Percentiles rank a stretch among this genome's conserved stretches.
phyloP scores from a whole-genome alignment of 495 filamentous ascomycete genomes.

The Aspergillus wentii region DNA sequence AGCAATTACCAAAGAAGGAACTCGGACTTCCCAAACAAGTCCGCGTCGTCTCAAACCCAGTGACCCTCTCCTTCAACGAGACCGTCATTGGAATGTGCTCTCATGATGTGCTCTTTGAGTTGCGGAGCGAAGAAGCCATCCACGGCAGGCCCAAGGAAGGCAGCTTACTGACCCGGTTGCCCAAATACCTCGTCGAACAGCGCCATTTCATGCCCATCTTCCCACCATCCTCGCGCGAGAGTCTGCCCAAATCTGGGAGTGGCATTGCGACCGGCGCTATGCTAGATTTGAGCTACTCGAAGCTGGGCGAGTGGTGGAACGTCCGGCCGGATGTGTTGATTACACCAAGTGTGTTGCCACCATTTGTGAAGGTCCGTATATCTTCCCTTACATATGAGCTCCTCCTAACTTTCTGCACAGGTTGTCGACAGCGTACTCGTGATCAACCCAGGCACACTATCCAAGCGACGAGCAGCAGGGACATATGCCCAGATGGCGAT shows the following conservation, averaged over 20 bases:
- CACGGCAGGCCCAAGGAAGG: slow-evolving; percentile 49
- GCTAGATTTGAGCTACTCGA: slow-evolving; percentile 80
- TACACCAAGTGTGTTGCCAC: slow-evolving; percentile 73
- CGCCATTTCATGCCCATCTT: slow-evolving; percentile 86
- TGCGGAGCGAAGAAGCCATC: slow-evolving; percentile 71
- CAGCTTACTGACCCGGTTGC: slow-evolving; percentile 60
- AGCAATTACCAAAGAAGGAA: slow-evolving; percentile 63
- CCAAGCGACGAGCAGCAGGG: slow-evolving; percentile 72
- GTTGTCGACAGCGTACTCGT: slow-evolving; percentile 80
- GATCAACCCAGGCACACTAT: slow-evolving; percentile 84
- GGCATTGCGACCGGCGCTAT: slow-evolving; percentile 62
- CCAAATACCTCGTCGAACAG: slow-evolving; percentile 77
- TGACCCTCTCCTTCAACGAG: slow-evolving; percentile 83
- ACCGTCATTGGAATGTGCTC: slow-evolving; percentile 70
- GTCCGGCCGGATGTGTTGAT: slow-evolving; percentile 82
- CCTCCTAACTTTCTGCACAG: slow-evolving; percentile 31
- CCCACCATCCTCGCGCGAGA: slow-evolving; percentile 64
- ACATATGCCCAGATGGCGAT: slow-evolving; percentile 76
- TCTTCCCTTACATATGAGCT: background rate
- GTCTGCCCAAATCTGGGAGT: slow-evolving; percentile 58
- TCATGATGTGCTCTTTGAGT: slow-evolving; percentile 76
- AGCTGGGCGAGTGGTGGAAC: slow-evolving; percentile 84
- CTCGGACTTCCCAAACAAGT: slow-evolving; percentile 72
- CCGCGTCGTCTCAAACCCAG: slow-evolving; percentile 79
- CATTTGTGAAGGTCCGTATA: slow-evolving; percentile 75